Evolutionary conservation across 306 rosid genomes (phyloP), one percentile per base, ranked within the genome.

Genomic region (Prunus davidiana): DNA sequence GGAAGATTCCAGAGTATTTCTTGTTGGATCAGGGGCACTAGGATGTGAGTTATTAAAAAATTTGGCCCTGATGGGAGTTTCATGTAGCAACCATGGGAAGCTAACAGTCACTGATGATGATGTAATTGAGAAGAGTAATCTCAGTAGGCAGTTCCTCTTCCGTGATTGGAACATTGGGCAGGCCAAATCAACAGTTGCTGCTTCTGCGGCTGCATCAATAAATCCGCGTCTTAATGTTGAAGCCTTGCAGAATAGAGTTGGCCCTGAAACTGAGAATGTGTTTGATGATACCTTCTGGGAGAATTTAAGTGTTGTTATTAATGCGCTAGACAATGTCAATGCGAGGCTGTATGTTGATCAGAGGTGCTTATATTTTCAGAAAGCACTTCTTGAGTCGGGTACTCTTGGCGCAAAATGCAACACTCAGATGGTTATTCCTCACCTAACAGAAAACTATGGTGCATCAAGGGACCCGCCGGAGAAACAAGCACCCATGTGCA

Each of bases 121-220:
- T 86, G 97, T 95, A 20, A 95, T 95, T 81, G 99, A 95, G 87
- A 95, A 95, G 82, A 95, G 99, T 81, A 95, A 95, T 86, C 87
- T 95, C 25, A 95, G 97, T 74, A 86, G 99, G 89, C 99, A 95
- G 78, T 95, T 95, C 86, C 96, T 95, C 81, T 95, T 95, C 70
- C 99, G 99, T 56, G 97, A 95, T 82, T 95, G 97, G 99, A 92
- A 95, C 85, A 95, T 95, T 75, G 99, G 99, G 64, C 97, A 95
- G 86, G 92, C 97, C 61, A 95, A 95, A 80, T 95, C 99, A 15
- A 92, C 91, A 4, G 97, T 92, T 57, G 99, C 99, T 80, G 96
- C 96, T 75, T 80, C 96, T 65, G 96, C 96, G 75, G 92, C 92
- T 79, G 79, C 87, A 52, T 81, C 86, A 69, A 89, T 93, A 61